Percentiles rank a stretch among this genome's conserved stretches.
Conservation (phyloP, 495 filamentous ascomycete genomes). For the Tuber melanosporum region DNA sequence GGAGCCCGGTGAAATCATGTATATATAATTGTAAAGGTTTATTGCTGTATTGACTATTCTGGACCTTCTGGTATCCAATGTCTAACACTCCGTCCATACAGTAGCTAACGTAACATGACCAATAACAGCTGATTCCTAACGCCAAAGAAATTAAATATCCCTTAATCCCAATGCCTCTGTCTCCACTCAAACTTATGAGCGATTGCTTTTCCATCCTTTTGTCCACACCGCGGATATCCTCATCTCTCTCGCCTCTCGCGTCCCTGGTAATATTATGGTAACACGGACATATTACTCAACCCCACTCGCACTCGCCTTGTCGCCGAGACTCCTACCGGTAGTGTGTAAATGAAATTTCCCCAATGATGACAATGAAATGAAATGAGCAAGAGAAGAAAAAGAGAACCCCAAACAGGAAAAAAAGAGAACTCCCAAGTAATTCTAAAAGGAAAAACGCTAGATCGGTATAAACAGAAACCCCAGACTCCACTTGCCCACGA, state of each 20-base stretch:
- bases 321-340: background rate
- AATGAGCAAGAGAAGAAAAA: background rate
- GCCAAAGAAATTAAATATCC: background rate
- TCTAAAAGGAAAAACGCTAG: conserved; percentile 6
- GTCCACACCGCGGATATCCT: background rate
- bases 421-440: conserved; percentile 14
- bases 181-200: background rate
- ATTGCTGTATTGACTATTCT: background rate
- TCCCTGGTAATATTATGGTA: background rate
- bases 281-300: background rate
- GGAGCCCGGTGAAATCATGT: background rate
- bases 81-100: background rate
- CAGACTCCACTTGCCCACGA: conserved; percentile 21
- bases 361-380: background rate
- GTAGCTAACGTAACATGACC: background rate
- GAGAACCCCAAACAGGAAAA: background rate
- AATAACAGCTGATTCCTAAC: background rate
- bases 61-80: background rate
- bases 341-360: background rate
- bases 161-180: background rate
- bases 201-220: background rate
- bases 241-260: background rate
- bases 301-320: background rate
- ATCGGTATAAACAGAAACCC: conserved; percentile 8
- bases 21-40: background rate